These are phyloP conservation scores for Erodium trifolium DNA, from an alignment of 441 rosid species.

Conservation along the genomic window DNA sequence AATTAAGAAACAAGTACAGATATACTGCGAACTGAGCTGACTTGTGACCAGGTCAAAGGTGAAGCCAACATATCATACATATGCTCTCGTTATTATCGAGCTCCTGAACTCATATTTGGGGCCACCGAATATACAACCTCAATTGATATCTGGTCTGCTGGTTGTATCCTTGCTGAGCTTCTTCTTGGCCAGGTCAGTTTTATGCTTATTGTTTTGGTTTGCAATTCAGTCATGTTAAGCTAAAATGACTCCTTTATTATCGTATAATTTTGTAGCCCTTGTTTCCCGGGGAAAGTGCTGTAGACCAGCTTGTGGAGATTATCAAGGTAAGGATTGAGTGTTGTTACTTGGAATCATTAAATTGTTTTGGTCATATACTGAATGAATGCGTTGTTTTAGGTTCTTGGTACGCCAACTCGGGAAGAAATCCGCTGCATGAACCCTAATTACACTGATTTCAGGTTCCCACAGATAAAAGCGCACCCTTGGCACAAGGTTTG, in stretches of 20 bases:
- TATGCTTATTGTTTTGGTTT: not conserved
- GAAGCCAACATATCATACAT: constrained; percentile 92
- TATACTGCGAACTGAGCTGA: not conserved
- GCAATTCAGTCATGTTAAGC: not conserved
- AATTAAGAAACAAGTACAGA: too few relatives aligned
- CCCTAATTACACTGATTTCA: too few relatives aligned
- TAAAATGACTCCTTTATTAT: not conserved
- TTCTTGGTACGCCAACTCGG: too few relatives aligned
- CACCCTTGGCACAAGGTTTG: constrained; percentile 34
- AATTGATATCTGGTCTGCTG: constrained; percentile 98
- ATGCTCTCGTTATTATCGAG: constrained; percentile 93
- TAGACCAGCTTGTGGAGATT: constrained; percentile 96
- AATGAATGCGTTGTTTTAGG: constrained; percentile 42
- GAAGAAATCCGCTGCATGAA: too few relatives aligned
- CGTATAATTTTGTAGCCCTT: constrained; percentile 45
- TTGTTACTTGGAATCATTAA: not conserved
- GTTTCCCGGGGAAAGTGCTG: constrained; percentile 97
- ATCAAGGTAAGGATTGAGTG: constrained; percentile 54
- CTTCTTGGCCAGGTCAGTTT: constrained; percentile 81
- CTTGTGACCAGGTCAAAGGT: constrained; percentile 57
- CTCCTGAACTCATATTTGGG: constrained; percentile 97
- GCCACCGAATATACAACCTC: constrained; percentile 96
- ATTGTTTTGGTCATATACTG: not conserved
- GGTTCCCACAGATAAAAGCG: too few relatives aligned
- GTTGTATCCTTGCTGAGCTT: constrained; percentile 98